Evolutionary conservation across 1,284 basidiomycete genomes (phyloP).

Genomic region (Leccinum fallax): DNA sequence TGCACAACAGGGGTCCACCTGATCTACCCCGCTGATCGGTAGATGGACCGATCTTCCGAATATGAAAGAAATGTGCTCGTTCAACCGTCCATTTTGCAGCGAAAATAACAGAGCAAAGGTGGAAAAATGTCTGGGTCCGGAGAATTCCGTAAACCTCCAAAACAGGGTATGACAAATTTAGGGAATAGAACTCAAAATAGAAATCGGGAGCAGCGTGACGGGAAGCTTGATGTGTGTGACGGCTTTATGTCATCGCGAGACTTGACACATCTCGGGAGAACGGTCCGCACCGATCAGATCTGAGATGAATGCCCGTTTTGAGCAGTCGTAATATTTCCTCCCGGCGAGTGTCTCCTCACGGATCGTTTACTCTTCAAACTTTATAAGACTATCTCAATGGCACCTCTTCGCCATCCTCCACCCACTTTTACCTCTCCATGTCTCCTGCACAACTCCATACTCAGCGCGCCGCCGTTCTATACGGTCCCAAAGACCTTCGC

Average conservation of each 20-base stretch:
- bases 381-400: constrained; percentile 39
- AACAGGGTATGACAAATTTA: constrained; percentile 30
- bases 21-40: constrained; percentile 36
- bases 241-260: constrained; percentile 33
- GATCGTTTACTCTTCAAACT: constrained; percentile 30
- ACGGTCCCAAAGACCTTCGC: constrained; percentile 72
- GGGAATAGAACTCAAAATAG: constrained; percentile 25
- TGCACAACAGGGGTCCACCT: constrained; percentile 8
- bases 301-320: constrained; percentile 20
- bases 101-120: constrained; percentile 16
- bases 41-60: constrained; percentile 30
- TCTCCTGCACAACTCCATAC: constrained; percentile 58
- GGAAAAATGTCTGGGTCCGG: constrained; percentile 15
- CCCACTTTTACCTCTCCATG: constrained; percentile 43
- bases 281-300: constrained; percentile 30
- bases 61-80: constrained; percentile 12
- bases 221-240: constrained; percentile 25
- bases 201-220: constrained; percentile 31
- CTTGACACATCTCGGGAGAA: constrained; percentile 27
- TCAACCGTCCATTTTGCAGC: neutral
- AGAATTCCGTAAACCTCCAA: constrained; percentile 23
- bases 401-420: constrained; percentile 22
- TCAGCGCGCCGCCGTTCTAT: constrained; percentile 68
- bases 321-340: constrained; percentile 28
- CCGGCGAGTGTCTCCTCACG: constrained; percentile 21